Evolutionary conservation across 192 early-diverging fungal species (phyloP).

Genomic region (Podila epigama): DNA sequence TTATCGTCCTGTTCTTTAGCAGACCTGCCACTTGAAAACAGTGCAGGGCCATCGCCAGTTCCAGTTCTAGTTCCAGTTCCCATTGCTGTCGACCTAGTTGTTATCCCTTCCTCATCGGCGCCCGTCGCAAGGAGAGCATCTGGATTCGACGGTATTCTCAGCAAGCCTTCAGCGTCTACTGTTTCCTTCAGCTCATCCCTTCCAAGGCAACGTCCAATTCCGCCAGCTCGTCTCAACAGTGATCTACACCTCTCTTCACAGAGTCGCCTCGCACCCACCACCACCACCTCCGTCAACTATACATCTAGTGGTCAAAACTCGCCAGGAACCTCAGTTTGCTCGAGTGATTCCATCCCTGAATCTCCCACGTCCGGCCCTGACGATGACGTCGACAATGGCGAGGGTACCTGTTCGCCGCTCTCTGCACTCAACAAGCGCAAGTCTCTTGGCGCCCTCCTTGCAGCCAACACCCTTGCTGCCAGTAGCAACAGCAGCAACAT

Average conservation of each 20-base stretch:
- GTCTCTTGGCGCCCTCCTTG: constrained; percentile 44
- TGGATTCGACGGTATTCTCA: background rate
- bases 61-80: background rate
- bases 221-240: constrained; percentile 32
- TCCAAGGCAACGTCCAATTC: constrained; percentile 23
- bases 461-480: constrained; percentile 46
- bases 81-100: background rate
- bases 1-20: background rate
- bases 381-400: constrained; percentile 10
- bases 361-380: constrained; percentile 41
- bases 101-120: background rate
- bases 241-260: constrained; percentile 14
- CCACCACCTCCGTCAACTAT: constrained; percentile 12
- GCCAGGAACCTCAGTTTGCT: constrained; percentile 23
- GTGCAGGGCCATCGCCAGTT: background rate
- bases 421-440: constrained; percentile 47
- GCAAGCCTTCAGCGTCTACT: constrained; percentile 1
- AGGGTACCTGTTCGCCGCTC: constrained; percentile 18
- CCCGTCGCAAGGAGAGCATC: background rate
- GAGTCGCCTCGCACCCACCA: background rate
- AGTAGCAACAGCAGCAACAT: constrained; percentile 42
- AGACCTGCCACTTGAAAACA: background rate
- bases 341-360: constrained; percentile 32
- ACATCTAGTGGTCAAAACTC: constrained; percentile 47
- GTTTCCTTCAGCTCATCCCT: constrained; percentile 24